Evolutionary conservation across 1,284 basidiomycete species (phyloP).

Genomic region (Heterobasidion irregulare): DNA sequence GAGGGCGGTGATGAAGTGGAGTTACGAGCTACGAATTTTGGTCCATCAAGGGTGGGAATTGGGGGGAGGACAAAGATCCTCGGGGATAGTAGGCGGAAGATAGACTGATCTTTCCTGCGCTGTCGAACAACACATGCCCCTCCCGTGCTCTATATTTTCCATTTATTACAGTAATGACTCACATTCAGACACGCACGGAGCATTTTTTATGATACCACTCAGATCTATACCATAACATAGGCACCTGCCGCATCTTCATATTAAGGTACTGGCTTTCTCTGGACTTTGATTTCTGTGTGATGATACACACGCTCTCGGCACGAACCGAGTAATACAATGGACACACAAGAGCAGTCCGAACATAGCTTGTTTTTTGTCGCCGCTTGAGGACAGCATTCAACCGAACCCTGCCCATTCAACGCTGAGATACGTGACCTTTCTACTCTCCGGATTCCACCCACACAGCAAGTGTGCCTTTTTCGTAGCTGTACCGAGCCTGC

Average conservation of each 20-base stretch:
- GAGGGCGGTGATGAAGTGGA: constrained; percentile 20
- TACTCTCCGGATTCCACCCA: constrained; percentile 71
- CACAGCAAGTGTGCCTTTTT: constrained; percentile 95
- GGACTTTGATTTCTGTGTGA: too few relatives aligned
- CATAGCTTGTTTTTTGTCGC: not conserved
- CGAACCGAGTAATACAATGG: too few relatives aligned
- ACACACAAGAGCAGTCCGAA: not conserved
- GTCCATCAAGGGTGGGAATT: not conserved
- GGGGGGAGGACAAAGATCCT: not conserved
- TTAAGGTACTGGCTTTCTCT: too few relatives aligned
- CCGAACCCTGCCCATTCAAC: constrained; percentile 93
- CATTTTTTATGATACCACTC: too few relatives aligned
- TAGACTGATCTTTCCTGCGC: not conserved
- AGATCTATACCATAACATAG: too few relatives aligned
- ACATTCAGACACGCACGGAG: too few relatives aligned
- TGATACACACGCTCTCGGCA: too few relatives aligned
- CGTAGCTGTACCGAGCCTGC: constrained; percentile 92
- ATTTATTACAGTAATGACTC: too few relatives aligned
- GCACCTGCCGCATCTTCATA: too few relatives aligned
- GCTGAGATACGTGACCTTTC: constrained; percentile 68
- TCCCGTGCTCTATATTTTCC: too few relatives aligned
- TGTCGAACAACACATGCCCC: too few relatives aligned
- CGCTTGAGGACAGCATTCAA: constrained; percentile 23
- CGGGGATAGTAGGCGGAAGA: not conserved
- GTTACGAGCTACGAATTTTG: constrained; percentile 2